Percentiles rank a stretch among this genome's conserved stretches.
These are phyloP conservation scores for Primulina eburnea DNA, from an alignment of 257 asterid genomes.

Conservation along the genomic window DNA sequence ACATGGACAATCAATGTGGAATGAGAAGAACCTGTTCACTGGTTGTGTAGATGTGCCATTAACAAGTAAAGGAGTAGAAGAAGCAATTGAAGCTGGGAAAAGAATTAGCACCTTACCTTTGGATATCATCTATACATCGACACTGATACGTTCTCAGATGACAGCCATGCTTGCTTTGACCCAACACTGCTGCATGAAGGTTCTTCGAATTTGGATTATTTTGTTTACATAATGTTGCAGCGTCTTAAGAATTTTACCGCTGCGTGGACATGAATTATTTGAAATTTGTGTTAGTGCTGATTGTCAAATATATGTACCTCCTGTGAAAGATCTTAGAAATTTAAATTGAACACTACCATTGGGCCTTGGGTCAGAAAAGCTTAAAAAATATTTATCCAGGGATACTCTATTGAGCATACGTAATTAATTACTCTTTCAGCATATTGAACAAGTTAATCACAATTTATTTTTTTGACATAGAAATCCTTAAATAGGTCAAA, in stretches of 20 bases:
- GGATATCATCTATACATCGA: conserved; percentile 76
- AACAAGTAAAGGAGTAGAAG: conserved; percentile 74
- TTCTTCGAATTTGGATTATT: conserved; percentile 7
- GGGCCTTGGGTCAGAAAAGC: no score
- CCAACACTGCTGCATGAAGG: conserved; percentile 81
- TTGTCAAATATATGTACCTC: not conserved
- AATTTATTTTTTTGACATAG: no score
- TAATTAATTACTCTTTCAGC: no score
- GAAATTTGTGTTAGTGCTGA: not conserved
- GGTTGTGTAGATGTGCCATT: conserved; percentile 95
- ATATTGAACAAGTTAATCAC: no score
- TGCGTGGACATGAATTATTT: not conserved
- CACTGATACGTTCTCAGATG: conserved; percentile 90
- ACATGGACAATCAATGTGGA: conserved; percentile 98
- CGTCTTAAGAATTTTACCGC: no score
- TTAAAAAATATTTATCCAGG: no score
- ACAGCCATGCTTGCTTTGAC: conserved; percentile 93
- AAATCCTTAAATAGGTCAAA: no score
- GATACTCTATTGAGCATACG: no score
- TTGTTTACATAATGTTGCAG: no score
- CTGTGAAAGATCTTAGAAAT: no score
- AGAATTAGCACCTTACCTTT: conserved; percentile 72
- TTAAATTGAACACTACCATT: not conserved
- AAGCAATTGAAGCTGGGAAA: conserved; percentile 93
- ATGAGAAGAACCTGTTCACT: conserved; percentile 86